phyloP scores from a whole-genome alignment of 2,329 filamentous ascomycete genomes.

The Epicoccum sorghinum region DNA sequence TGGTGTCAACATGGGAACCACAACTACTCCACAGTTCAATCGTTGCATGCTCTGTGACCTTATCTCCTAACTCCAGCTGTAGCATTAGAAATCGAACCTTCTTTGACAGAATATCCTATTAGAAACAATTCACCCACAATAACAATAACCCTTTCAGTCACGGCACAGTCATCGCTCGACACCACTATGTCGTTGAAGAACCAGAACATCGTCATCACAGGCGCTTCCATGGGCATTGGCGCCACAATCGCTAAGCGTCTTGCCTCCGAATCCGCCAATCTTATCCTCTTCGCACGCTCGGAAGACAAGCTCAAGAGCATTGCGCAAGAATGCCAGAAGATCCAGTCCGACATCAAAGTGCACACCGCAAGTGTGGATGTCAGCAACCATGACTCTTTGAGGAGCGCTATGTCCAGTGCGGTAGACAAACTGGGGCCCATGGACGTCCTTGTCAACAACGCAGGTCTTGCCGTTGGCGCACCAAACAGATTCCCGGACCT shows the following conservation, averaged over 20 bases:
- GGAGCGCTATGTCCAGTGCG: conserved; percentile 27
- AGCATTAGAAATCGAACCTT: conserved; percentile 2
- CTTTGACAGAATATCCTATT: neutral
- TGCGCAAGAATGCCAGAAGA: conserved; percentile 22
- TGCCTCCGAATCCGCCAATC: conserved; percentile 48
- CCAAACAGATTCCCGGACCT: conserved; percentile 52
- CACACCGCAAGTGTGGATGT: conserved; percentile 44
- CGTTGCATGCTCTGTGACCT: neutral
- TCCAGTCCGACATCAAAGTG: conserved; percentile 24
- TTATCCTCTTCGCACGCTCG: conserved; percentile 54
- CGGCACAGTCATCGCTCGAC: neutral
- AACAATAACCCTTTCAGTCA: neutral
- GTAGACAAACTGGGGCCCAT: conserved; percentile 45
- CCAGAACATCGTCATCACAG: conserved; percentile 41
- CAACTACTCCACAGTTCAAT: neutral
- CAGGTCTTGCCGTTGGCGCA: conserved; percentile 56
- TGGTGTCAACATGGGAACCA: neutral
- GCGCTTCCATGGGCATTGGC: conserved; percentile 57
- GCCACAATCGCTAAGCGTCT: conserved; percentile 51
- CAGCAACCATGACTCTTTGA: conserved; percentile 39
- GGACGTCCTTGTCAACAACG: conserved; percentile 57
- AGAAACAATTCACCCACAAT: neutral
- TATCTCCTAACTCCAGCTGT: conserved; percentile 1
- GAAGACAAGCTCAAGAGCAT: conserved; percentile 33
- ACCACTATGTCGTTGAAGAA: conserved; percentile 33